phyloP scores from a whole-genome alignment of 2,329 filamentous ascomycete genomes.

The Fusarium sp. region DNA sequence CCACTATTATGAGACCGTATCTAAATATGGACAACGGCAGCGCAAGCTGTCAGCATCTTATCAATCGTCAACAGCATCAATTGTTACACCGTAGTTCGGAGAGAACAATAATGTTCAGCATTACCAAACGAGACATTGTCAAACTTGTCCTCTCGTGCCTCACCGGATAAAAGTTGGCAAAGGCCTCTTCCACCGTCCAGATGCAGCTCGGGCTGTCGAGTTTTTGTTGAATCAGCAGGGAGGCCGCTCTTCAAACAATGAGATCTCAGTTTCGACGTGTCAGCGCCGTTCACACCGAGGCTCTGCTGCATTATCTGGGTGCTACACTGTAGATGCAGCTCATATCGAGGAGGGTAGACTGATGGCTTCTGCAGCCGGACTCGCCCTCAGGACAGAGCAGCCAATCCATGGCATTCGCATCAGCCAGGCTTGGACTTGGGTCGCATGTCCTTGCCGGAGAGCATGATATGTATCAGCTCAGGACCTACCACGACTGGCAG shows the following conservation, averaged over 20 bases:
- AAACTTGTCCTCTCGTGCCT: background rate
- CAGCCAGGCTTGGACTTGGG: constrained; percentile 4
- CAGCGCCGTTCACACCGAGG: constrained; percentile 24
- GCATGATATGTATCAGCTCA: constrained; percentile 29
- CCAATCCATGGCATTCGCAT: constrained; percentile 15
- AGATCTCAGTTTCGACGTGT: background rate
- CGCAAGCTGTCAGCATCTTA: constrained; percentile 4
- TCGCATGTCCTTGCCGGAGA: constrained; percentile 17
- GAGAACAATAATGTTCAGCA: background rate
- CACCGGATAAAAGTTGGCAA: constrained; percentile 1
- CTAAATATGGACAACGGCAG: background rate
- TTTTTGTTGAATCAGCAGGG: constrained; percentile 11
- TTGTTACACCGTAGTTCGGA: background rate
- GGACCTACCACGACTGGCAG: constrained; percentile 25
- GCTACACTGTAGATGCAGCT: constrained; percentile 14
- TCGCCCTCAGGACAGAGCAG: constrained; percentile 22
- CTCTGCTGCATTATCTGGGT: constrained; percentile 9
- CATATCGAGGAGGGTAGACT: constrained; percentile 7
- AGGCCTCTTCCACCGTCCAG: constrained; percentile 8
- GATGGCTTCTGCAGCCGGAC: constrained; percentile 24
- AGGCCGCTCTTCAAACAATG: constrained; percentile 8
- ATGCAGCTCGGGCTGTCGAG: background rate
- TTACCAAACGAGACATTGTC: background rate
- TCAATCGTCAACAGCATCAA: background rate
- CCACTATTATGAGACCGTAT: constrained; percentile 5